Conservation (phyloP, 306 rosid genomes). For the Oxytropis ochrocephala region DNA sequence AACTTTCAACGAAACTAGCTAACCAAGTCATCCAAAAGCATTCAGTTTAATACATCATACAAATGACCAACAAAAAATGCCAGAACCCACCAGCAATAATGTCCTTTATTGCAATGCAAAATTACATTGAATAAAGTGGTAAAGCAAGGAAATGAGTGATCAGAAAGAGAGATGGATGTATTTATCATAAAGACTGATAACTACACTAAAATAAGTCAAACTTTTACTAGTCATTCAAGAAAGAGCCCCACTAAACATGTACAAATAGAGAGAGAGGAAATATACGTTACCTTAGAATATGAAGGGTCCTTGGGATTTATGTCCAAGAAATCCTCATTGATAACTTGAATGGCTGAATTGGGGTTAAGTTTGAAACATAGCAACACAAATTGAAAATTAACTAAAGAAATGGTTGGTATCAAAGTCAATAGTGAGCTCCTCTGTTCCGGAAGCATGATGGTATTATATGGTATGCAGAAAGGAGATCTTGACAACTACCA, state of each 20-base stretch:
- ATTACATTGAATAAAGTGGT: not conserved
- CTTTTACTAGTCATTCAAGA: not conserved
- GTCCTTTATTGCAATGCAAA: not conserved
- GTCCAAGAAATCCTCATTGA: slow-evolving; percentile 73
- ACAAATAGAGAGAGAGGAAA: slow-evolving; percentile 11
- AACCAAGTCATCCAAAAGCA: not conserved
- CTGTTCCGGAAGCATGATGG: not conserved
- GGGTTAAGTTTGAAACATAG: slow-evolving; percentile 42
- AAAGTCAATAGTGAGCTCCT: not conserved
- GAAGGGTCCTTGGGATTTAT: slow-evolving; percentile 54
- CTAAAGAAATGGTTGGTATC: not conserved
- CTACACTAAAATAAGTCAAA: not conserved
- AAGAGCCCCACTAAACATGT: not conserved
- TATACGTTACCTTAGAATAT: slow-evolving; percentile 54
- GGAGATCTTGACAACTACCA: not conserved
- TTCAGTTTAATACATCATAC: not conserved
- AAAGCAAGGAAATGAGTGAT: not conserved
- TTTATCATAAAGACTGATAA: not conserved
- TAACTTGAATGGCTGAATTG: slow-evolving; percentile 60
- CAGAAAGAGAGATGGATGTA: not conserved
- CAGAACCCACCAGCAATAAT: not conserved
- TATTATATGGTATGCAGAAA: not conserved
- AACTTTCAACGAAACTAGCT: not conserved
- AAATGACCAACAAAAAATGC: not conserved
- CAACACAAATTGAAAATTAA: not conserved